Evolutionary conservation across 2,329 filamentous ascomycete species (phyloP).

Genomic region (Colletotrichum caudatum): DNA sequence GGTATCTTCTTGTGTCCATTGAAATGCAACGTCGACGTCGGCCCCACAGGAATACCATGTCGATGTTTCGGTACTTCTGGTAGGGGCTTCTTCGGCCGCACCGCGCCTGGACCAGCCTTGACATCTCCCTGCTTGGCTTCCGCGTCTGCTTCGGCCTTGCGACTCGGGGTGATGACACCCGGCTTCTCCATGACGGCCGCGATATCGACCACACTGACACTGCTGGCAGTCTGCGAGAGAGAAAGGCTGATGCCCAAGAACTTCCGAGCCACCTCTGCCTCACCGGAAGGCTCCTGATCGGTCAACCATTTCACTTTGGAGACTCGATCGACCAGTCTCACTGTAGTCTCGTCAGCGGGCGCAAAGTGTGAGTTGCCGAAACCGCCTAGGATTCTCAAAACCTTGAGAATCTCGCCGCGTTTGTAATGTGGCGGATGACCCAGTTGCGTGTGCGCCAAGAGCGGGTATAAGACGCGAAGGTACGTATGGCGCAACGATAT

Average conservation of each 20-base stretch:
- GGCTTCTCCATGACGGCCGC: conserved; percentile 85
- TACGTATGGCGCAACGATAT: conserved; percentile 89
- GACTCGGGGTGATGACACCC: conserved; percentile 83
- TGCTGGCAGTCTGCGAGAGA: conserved; percentile 74
- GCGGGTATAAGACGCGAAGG: conserved; percentile 88
- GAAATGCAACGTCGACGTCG: conserved; percentile 48
- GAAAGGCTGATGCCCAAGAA: conserved; percentile 79
- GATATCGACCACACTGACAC: conserved; percentile 80
- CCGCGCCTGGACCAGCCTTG: conserved; percentile 35
- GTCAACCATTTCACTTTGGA: conserved; percentile 77
- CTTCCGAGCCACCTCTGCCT: conserved; percentile 66
- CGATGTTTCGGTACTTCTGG: conserved; percentile 69
- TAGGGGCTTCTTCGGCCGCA: conserved; percentile 60
- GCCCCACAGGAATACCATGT: conserved; percentile 62
- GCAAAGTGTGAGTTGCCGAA: conserved; percentile 80
- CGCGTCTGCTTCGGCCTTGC: conserved; percentile 56
- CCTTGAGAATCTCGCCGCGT: conserved; percentile 81
- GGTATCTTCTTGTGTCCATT: conserved; percentile 57
- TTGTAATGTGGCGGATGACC: conserved; percentile 92
- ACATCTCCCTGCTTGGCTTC: conserved; percentile 46
- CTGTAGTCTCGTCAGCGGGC: conserved; percentile 82
- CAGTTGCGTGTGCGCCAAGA: conserved; percentile 92
- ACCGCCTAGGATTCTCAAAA: conserved; percentile 78
- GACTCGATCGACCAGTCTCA: conserved; percentile 82
- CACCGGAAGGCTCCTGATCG: conserved; percentile 53